Evolutionary conservation across 768 basidiomycete species (phyloP).

Genomic region (Cubamyces lactineus): DNA sequence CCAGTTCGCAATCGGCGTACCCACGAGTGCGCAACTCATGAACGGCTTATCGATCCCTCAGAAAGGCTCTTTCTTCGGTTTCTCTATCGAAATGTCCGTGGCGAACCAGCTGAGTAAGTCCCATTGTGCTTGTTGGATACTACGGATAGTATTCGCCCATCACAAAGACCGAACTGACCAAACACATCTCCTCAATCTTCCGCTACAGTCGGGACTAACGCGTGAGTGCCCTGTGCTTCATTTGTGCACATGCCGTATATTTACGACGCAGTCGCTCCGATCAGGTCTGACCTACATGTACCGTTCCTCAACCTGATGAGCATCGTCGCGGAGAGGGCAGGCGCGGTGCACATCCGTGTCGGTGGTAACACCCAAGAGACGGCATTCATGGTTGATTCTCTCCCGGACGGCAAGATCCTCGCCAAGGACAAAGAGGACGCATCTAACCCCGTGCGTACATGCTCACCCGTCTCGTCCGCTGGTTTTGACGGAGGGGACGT

Average conservation of each 20-base stretch:
- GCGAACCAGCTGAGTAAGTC: conserved; percentile 35
- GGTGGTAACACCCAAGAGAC: conserved; percentile 84
- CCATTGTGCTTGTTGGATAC: not conserved
- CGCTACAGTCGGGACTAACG: conserved; percentile 3
- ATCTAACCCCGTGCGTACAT: conserved; percentile 37
- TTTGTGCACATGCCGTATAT: not conserved
- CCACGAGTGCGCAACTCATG: conserved; percentile 29
- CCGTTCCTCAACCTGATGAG: conserved; percentile 43
- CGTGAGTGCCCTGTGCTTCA: not conserved
- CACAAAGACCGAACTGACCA: not conserved
- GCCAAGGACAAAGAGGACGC: conserved; percentile 47
- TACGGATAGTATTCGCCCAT: not conserved
- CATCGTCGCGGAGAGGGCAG: conserved; percentile 65
- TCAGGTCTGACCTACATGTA: conserved; percentile 23
- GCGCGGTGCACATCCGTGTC: conserved; percentile 62
- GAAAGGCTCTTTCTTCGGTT: conserved; percentile 66
- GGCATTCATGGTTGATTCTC: conserved; percentile 50
- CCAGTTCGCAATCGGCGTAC: conserved; percentile 49
- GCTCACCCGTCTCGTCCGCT: not conserved
- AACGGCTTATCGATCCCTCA: conserved; percentile 45
- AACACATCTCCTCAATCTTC: not conserved
- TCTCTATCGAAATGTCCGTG: conserved; percentile 77
- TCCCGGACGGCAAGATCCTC: conserved; percentile 51
- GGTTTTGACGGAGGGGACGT: too few relatives aligned
- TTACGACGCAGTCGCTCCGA: not conserved